phyloP scores from a whole-genome alignment of 371 early-diverging fungal species.

The Cokeromyces recurvatus region DNA sequence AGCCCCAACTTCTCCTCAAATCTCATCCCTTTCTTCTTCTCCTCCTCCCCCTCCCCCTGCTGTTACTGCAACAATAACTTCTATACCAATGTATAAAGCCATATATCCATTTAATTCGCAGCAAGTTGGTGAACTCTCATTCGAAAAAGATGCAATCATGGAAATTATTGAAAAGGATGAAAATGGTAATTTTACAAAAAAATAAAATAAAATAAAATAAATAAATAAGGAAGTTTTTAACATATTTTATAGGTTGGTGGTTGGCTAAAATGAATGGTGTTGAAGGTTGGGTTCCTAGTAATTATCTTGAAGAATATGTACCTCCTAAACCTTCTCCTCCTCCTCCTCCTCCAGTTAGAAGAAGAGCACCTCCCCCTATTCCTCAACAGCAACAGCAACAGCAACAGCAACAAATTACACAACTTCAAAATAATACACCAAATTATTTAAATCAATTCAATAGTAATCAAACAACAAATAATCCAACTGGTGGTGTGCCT shows the following conservation, averaged over 20 bases:
- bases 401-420: too few species aligned
- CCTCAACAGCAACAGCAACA: slow-evolving; percentile 1
- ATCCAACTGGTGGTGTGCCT: slow-evolving; percentile 36
- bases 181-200: slow-evolving; percentile 38
- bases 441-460: too few species aligned
- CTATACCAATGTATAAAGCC: slow-evolving; percentile 64
- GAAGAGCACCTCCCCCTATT: slow-evolving; percentile 24
- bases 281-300: slow-evolving; percentile 85
- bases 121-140: slow-evolving; percentile 63
- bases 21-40: slow-evolving; percentile 8
- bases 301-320: slow-evolving; percentile 68
- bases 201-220: background rate
- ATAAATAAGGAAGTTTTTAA: background rate
- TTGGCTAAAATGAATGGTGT: slow-evolving; percentile 66
- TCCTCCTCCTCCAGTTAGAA: slow-evolving; percentile 37
- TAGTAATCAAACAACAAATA: too few species aligned
- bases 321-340: too few species aligned
- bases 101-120: slow-evolving; percentile 69
- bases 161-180: slow-evolving; percentile 77
- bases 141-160: slow-evolving; percentile 64
- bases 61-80: slow-evolving; percentile 41
- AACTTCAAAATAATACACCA: too few species aligned
- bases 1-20: slow-evolving; percentile 8
- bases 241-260: slow-evolving; percentile 68
- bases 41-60: slow-evolving; percentile 59